Evolutionary conservation across 2,329 filamentous ascomycete genomes (phyloP), one percentile per base, ranked within the genome.

Genomic region (Paraconiothyrium brasiliense): DNA sequence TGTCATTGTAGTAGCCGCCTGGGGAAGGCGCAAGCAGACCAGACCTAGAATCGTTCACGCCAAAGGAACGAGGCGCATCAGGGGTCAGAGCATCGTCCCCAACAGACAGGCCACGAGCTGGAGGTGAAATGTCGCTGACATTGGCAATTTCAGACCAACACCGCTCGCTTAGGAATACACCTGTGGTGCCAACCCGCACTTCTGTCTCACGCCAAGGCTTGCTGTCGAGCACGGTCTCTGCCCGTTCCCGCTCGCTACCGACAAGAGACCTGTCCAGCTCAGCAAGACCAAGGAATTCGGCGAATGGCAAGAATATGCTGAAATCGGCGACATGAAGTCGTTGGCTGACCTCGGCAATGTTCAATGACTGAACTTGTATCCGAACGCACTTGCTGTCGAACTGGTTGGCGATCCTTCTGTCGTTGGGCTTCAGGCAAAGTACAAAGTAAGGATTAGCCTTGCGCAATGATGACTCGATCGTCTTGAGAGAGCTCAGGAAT

Each of bases 351-450:
- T 99, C 95, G 1, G 94, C 94, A 72, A 99, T 97, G 35, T 95
- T 95, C 69, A 98, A 92, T 0, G 93, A 97, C 75, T 98, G 94
- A 1, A 99, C 87, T 76, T 99, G 95, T 11, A 92, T 92, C 4
- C 95, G 90, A 24, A 99, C 95, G 76, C 95, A 99, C 79, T 98
- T 98, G 86, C 93, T 97, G 79, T 99, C 95, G 71, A 98, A 99
- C 74, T 99, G 95, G 70, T 99, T 99, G 64, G 95, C 94, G 68
- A 99, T 99, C 54, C 95, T 89, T 57, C 95, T 88, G 76, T 99
- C 95, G 70, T 99, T 99, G 24, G 95, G 94, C 80, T 99, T 99
- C 66, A 99, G 81, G 74, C 95, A 99, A 80, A 99, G 97, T 48
- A 99, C 87, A 71, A 97, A 98, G 80, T 99, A 99, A 0, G 91